These are phyloP conservation scores for Immersiella caudata DNA, from an alignment of 495 filamentous ascomycete genomes.

Conservation along the genomic window DNA sequence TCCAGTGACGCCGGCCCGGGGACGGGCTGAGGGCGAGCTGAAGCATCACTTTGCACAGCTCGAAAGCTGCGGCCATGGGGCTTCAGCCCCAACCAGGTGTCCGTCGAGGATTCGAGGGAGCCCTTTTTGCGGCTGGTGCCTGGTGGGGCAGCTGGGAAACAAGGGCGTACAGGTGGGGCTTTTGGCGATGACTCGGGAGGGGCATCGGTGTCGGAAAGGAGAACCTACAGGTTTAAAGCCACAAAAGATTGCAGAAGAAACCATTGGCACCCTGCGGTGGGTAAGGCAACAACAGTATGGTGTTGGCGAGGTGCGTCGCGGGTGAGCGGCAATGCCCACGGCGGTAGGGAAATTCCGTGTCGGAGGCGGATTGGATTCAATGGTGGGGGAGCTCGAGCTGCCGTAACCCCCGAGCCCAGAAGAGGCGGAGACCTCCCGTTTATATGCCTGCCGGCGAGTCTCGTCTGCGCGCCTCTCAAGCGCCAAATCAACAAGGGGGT, in stretches of 20 bases:
- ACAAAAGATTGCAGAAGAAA: not conserved
- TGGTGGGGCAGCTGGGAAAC: not conserved
- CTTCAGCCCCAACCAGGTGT: not conserved
- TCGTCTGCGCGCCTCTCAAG: conserved; percentile 11
- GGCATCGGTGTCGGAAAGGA: not conserved
- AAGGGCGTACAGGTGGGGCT: not conserved
- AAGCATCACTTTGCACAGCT: not conserved
- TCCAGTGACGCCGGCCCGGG: not conserved
- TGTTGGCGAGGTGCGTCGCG: not conserved
- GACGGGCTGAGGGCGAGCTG: not conserved
- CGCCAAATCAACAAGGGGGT: conserved; percentile 24
- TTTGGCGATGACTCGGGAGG: too few species aligned
- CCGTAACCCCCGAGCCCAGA: not conserved
- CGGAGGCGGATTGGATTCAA: not conserved
- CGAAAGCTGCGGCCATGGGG: not conserved
- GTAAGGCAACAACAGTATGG: not conserved
- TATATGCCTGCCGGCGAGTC: conserved; percentile 30
- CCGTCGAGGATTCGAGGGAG: not conserved
- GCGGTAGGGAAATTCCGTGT: not conserved
- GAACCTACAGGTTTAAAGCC: not conserved
- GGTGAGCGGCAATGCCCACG: not conserved
- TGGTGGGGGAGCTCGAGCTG: not conserved
- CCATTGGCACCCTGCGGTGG: not conserved
- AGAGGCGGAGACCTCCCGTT: conserved; percentile 19
- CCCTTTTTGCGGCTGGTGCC: not conserved